A percentile compares a stretch with the other conserved stretches of the same genome.
Evolutionary conservation across 2,329 filamentous ascomycete species (phyloP).

Genomic region (Colletotrichum sp.): DNA sequence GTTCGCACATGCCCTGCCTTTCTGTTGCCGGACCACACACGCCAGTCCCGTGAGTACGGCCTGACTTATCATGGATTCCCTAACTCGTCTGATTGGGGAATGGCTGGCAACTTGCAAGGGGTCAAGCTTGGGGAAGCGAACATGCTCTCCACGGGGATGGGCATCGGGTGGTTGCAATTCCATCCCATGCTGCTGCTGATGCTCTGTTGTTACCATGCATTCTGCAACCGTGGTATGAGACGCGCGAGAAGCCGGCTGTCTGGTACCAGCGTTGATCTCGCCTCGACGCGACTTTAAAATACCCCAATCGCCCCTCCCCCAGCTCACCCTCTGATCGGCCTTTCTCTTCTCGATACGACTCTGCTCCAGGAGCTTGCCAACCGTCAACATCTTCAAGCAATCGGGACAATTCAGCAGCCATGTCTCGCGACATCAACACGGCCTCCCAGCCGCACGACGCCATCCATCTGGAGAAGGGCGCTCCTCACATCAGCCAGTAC

Average conservation of each 20-base stretch:
- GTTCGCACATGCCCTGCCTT: neutral
- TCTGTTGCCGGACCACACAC: neutral
- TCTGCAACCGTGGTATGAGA: slow-evolving; percentile 8
- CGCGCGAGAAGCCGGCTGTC: neutral
- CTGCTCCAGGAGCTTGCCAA: slow-evolving; percentile 10
- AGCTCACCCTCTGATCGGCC: neutral
- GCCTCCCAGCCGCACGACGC: slow-evolving; percentile 15
- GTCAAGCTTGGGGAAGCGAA: slow-evolving; percentile 6
- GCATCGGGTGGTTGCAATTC: neutral
- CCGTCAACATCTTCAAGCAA: neutral
- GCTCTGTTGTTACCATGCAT: neutral
- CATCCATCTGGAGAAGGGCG: slow-evolving; percentile 33
- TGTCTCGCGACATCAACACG: slow-evolving; percentile 14
- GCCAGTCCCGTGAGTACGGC: slow-evolving; percentile 6
- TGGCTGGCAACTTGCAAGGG: neutral
- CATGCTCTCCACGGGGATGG: neutral
- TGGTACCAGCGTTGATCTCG: slow-evolving; percentile 7
- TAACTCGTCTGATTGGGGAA: slow-evolving; percentile 3
- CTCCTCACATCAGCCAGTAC: slow-evolving; percentile 31
- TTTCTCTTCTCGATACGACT: slow-evolving; percentile 2
- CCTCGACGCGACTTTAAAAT: slow-evolving; percentile 8
- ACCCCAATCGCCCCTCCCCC: neutral
- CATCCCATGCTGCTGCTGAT: neutral
- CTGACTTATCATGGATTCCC: neutral
- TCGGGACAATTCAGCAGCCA: neutral